Conservation (phyloP, 352 stramenopile species). For the Phytopythium chamaehyphon region DNA sequence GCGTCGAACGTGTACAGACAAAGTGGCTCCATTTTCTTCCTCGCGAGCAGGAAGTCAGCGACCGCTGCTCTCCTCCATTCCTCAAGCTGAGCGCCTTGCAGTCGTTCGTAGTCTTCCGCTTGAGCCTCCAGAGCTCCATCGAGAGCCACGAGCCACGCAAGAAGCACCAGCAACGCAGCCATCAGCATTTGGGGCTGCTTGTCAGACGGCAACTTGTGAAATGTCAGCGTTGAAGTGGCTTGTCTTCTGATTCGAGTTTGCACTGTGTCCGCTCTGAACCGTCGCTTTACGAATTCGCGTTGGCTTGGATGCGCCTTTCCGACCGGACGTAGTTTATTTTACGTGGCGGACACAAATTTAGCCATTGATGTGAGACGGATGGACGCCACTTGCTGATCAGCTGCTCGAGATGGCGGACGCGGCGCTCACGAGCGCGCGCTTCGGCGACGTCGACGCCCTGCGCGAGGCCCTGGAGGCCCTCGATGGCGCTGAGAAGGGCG, state of each 20-base stretch:
- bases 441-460: conserved; percentile 67
- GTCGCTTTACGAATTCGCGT: neutral
- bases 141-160: no score
- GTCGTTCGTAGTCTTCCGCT: neutral
- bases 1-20: conserved; percentile 35
- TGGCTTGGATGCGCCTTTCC: no score
- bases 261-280: neutral
- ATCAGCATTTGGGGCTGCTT: neutral
- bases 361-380: neutral
- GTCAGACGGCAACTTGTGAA: neutral
- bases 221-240: conserved; percentile 3
- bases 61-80: conserved; percentile 9
- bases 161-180: no score
- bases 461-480: conserved; percentile 29
- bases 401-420: conserved; percentile 45
- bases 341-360: neutral
- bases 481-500: conserved; percentile 12
- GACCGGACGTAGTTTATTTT: no score
- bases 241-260: conserved; percentile 2
- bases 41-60: conserved; percentile 17
- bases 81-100: conserved; percentile 1
- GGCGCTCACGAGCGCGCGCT: conserved; percentile 64
- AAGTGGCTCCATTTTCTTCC: conserved; percentile 19
- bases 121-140: no score
- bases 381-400: neutral